Conservation (phyloP, 129 eudicot species). For the Helichrysum umbraculigerum region DNA sequence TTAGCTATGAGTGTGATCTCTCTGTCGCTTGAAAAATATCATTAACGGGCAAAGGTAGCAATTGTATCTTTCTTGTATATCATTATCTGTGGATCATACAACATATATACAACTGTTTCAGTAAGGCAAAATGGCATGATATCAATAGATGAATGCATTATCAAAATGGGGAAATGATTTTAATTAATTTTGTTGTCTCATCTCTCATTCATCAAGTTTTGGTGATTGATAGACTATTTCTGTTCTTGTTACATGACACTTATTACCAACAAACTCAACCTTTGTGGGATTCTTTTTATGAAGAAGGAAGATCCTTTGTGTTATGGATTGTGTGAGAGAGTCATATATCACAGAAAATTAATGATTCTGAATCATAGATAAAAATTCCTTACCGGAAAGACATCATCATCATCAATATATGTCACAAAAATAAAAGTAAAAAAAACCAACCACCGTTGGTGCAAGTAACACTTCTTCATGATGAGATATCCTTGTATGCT, state of each 20-base stretch:
- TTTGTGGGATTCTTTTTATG: neutral
- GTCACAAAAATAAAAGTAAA: constrained; percentile 8
- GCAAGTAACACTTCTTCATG: constrained; percentile 31
- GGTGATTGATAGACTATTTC: neutral
- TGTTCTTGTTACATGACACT: neutral
- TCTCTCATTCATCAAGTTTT: neutral
- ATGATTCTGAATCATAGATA: constrained; percentile 8
- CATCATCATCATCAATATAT: constrained; percentile 7
- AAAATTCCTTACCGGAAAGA: constrained; percentile 27
- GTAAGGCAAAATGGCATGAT: neutral
- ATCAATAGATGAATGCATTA: neutral
- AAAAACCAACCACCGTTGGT: constrained; percentile 31
- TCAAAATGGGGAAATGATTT: neutral
- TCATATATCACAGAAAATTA: no score
- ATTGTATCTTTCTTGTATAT: neutral
- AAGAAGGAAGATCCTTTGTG: neutral
- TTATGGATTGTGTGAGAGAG: neutral
- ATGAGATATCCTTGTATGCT: constrained; percentile 24
- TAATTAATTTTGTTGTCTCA: neutral
- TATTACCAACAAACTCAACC: neutral
- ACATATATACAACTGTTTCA: neutral
- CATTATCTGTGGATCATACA: neutral
- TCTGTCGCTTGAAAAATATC: neutral
- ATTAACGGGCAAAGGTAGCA: neutral
- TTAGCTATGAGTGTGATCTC: neutral